Percentiles rank a stretch among this genome's conserved stretches.
Evolutionary conservation across 1,139 yeast genomes (phyloP).

Genomic region (Yueomyces sp.): DNA sequence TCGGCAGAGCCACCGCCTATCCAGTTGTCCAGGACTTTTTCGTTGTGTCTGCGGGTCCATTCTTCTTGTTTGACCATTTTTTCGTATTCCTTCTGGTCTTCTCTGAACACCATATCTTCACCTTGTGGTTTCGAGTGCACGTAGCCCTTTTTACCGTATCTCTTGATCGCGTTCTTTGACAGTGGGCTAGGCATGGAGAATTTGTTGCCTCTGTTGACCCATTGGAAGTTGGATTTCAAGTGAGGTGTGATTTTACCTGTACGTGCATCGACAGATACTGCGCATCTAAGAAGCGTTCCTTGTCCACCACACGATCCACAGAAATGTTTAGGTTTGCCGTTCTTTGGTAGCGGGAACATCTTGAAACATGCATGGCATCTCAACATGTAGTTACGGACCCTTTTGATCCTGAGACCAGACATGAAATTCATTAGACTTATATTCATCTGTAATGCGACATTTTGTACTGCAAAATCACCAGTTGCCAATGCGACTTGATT

Average conservation of each 20-base stretch:
- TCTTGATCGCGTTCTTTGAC: constrained; percentile 49
- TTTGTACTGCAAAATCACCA: constrained; percentile 96
- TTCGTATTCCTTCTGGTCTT: constrained; percentile 88
- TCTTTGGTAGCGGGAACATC: constrained; percentile 63
- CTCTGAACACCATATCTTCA: constrained; percentile 54
- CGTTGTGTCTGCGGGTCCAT: constrained; percentile 80
- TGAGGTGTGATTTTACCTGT: constrained; percentile 87
- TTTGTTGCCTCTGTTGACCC: constrained; percentile 82
- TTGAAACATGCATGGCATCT: constrained; percentile 96
- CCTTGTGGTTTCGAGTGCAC: constrained; percentile 49
- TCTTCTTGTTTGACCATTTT: constrained; percentile 78
- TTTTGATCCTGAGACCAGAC: constrained; percentile 74
- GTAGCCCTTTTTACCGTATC: constrained; percentile 59
- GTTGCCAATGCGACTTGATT: constrained; percentile 77
- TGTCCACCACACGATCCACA: constrained; percentile 93
- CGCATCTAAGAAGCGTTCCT: constrained; percentile 76
- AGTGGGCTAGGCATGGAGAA: constrained; percentile 67
- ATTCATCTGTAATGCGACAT: constrained; percentile 86
- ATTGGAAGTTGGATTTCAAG: constrained; percentile 79
- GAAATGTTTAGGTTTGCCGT: constrained; percentile 70
- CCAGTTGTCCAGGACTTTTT: constrained; percentile 76
- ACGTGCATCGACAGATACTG: constrained; percentile 67
- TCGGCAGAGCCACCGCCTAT: constrained; percentile 90
- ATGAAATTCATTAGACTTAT: constrained; percentile 71
- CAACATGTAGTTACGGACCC: constrained; percentile 83